These are phyloP conservation scores for Aspergillus costaricaensis DNA, from an alignment of 2,329 filamentous ascomycete genomes.

Conservation along the genomic window DNA sequence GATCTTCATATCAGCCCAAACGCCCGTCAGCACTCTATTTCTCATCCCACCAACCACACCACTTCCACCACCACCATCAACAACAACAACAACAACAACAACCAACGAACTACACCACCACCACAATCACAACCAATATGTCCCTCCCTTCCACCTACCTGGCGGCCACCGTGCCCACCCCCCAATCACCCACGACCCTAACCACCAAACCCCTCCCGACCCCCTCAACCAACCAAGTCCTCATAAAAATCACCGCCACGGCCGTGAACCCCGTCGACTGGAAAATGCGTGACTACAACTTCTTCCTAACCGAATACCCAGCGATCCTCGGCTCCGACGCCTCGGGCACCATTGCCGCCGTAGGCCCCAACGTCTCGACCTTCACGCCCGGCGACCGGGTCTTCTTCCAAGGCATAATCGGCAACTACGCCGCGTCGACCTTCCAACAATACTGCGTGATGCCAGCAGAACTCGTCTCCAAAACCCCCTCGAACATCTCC, in stretches of 20 bases:
- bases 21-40: no score
- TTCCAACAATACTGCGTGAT: constrained; percentile 45
- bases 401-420: constrained; percentile 41
- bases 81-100: no score
- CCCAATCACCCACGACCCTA: no score
- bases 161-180: no score
- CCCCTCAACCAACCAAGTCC: constrained; percentile 10
- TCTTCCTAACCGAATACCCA: constrained; percentile 21
- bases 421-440: constrained; percentile 31
- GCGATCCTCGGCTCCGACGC: constrained; percentile 26
- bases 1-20: no score
- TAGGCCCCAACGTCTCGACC: constrained; percentile 23
- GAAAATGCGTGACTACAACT: constrained; percentile 35
- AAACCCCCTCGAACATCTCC: constrained; percentile 32
- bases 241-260: constrained; percentile 20
- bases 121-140: no score
- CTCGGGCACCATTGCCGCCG: constrained; percentile 18
- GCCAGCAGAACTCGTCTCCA: constrained; percentile 34
- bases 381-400: constrained; percentile 29
- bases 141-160: no score
- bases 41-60: no score
- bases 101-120: no score
- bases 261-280: constrained; percentile 26
- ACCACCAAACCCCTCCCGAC: no score
- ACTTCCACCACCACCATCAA: no score